Evolutionary conservation across 2,329 filamentous ascomycete genomes (phyloP).

Genomic region (Westerdykella ornata): DNA sequence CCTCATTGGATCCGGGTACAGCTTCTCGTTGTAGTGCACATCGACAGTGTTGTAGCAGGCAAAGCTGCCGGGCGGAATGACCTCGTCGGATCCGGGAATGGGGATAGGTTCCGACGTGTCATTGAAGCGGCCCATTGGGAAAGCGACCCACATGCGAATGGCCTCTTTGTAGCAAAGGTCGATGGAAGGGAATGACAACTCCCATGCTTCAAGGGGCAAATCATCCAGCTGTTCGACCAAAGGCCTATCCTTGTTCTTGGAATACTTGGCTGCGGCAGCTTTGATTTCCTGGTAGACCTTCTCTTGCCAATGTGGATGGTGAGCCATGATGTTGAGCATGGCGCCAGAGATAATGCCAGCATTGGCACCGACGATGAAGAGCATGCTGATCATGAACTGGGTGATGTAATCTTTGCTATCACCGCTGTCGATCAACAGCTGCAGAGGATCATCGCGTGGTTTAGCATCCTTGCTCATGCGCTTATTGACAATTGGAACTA

Average conservation of each 20-base stretch:
- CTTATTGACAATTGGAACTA: slow-evolving; percentile 45
- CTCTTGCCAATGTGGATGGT: slow-evolving; percentile 40
- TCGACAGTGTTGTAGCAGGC: slow-evolving; percentile 45
- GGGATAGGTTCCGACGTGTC: slow-evolving; percentile 41
- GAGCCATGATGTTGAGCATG: slow-evolving; percentile 35
- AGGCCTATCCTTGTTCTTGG: slow-evolving; percentile 29
- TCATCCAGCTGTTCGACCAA: slow-evolving; percentile 37
- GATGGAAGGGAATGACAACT: slow-evolving; percentile 48
- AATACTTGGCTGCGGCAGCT: slow-evolving; percentile 40
- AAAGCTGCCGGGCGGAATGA: slow-evolving; percentile 47
- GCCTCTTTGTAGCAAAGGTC: slow-evolving; percentile 49
- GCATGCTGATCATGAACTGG: slow-evolving; percentile 46
- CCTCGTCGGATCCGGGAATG: slow-evolving; percentile 42
- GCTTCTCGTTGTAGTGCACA: slow-evolving; percentile 42
- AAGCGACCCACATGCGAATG: slow-evolving; percentile 47
- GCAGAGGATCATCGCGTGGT: slow-evolving; percentile 46
- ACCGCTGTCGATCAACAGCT: slow-evolving; percentile 49
- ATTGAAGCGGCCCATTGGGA: slow-evolving; percentile 44
- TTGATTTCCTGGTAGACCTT: slow-evolving; percentile 46
- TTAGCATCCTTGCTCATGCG: slow-evolving; percentile 39
- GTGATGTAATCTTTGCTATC: slow-evolving; percentile 43
- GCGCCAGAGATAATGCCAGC: slow-evolving; percentile 51
- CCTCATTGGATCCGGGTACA: slow-evolving; percentile 45
- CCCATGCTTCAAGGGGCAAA: slow-evolving; percentile 50
- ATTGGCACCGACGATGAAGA: slow-evolving; percentile 55